phyloP scores from a whole-genome alignment of 139 green algal genomes.

The Volvox reticuliferus region DNA sequence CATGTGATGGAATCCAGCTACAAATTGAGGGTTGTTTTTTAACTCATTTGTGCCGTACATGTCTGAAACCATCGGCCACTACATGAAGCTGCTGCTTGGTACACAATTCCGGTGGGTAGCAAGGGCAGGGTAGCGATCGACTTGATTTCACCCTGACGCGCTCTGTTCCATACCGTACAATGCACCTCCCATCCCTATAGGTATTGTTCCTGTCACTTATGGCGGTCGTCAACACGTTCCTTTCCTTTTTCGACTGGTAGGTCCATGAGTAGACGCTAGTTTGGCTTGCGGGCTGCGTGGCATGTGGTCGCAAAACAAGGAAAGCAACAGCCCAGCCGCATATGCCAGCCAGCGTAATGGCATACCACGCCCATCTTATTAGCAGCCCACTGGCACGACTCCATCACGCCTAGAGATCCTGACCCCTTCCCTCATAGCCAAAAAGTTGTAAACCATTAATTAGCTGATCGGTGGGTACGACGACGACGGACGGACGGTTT shows the following conservation, averaged over 20 bases:
- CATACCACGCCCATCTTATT: background rate
- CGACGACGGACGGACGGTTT: no score
- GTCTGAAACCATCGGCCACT: no score
- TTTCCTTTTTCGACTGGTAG: conserved; percentile 59
- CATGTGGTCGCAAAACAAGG: background rate
- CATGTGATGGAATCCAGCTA: background rate
- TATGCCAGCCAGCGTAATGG: background rate
- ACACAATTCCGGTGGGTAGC: no score
- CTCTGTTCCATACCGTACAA: background rate
- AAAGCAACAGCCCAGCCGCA: no score
- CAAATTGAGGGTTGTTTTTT: background rate
- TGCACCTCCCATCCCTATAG: conserved; percentile 1
- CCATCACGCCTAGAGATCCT: no score
- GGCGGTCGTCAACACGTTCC: conserved; percentile 61
- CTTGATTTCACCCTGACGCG: background rate
- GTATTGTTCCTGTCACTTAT: conserved; percentile 72
- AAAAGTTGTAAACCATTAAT: no score
- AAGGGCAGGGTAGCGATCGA: background rate
- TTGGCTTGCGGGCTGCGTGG: background rate
- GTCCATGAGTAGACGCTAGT: background rate
- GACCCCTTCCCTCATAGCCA: no score
- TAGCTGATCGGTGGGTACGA: no score
- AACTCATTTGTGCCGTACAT: background rate
- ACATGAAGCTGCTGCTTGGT: background rate
- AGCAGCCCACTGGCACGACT: background rate